phyloP scores from a whole-genome alignment of 306 rosid genomes.

The Cucumis sativus region Cucumber_9930_V3 NC_026655.2:4495001-4495500 shows the following conservation, averaged over 20 bases:
- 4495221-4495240: neutral
- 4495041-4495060: neutral
- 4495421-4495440: neutral
- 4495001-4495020: slow-evolving; percentile 65
- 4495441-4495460: neutral
- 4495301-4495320: neutral
- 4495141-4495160: neutral
- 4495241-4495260: neutral
- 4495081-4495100: neutral
- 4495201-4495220: neutral
- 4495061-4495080: neutral
- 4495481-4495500: neutral
- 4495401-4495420: neutral
- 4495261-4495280: neutral
- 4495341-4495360: neutral
- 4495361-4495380: neutral
- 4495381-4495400: neutral
- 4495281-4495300: neutral
- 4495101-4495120: neutral
- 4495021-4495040: slow-evolving; percentile 83
- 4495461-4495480: neutral
- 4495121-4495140: neutral
- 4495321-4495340: neutral
- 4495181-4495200: neutral
- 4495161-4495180: neutral